phyloP scores from a whole-genome alignment of 352 stramenopile species.

The Phytophthora sp. region DNA sequence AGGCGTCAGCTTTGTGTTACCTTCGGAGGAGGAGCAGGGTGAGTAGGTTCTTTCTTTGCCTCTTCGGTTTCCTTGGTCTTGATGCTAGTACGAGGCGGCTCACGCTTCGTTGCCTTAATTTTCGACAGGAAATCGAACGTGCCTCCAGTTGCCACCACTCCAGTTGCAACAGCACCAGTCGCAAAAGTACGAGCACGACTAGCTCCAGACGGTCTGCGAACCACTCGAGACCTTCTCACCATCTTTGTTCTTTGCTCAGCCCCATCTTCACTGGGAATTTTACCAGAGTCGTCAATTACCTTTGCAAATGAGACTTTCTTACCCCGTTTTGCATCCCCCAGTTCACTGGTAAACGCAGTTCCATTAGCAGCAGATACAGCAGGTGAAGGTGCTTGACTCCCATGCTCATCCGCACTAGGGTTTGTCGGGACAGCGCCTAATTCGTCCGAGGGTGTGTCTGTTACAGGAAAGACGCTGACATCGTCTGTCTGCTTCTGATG shows the following conservation, averaged over 20 bases:
- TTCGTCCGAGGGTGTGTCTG: neutral
- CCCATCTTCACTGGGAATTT: slow-evolving; percentile 30
- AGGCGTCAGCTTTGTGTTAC: slow-evolving; percentile 10
- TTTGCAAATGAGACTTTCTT: slow-evolving; percentile 75
- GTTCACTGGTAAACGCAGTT: slow-evolving; percentile 24
- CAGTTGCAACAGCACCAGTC: slow-evolving; percentile 52
- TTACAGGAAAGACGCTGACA: neutral
- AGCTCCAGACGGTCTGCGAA: slow-evolving; percentile 31
- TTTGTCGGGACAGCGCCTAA: slow-evolving; percentile 1
- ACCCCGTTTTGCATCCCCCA: slow-evolving; percentile 26
- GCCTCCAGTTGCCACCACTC: slow-evolving; percentile 74
- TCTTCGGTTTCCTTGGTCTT: slow-evolving; percentile 30
- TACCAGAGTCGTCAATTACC: slow-evolving; percentile 39
- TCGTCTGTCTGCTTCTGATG: slow-evolving; percentile 22
- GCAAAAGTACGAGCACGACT: slow-evolving; percentile 26
- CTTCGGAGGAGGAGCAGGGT: slow-evolving; percentile 30
- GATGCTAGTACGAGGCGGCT: slow-evolving; percentile 10
- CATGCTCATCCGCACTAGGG: slow-evolving; percentile 14
- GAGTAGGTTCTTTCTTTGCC: slow-evolving; percentile 28
- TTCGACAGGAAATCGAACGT: slow-evolving; percentile 90
- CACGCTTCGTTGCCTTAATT: slow-evolving; percentile 54
- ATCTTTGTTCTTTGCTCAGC: slow-evolving; percentile 34
- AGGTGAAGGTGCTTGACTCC: slow-evolving; percentile 9
- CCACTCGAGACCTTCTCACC: slow-evolving; percentile 42
- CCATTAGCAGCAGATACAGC: slow-evolving; percentile 11